These are phyloP conservation scores for Porcisia deanei DNA, from an alignment of 208 protist genomes.

Conservation along the genomic window DNA sequence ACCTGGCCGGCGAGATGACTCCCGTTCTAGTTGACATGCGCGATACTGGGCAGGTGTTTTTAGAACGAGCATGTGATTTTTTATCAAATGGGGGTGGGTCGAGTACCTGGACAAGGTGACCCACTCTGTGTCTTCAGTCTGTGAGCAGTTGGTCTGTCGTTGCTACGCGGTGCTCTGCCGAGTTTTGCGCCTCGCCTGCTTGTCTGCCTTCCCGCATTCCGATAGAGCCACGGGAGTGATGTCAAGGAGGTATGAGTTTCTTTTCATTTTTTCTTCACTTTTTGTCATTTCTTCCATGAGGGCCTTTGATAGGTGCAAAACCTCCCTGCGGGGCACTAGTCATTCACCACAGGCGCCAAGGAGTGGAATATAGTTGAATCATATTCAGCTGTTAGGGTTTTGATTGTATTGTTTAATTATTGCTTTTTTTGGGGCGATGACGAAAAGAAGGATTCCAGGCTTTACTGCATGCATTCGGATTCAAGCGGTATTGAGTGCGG, in stretches of 20 bases:
- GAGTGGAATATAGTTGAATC: not conserved
- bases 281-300: not conserved
- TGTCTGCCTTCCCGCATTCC: too few relatives aligned
- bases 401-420: not conserved
- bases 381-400: not conserved
- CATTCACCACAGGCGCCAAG: not conserved
- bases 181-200: not conserved
- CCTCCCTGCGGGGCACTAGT: not conserved
- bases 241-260: not conserved
- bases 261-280: not conserved
- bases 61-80: not conserved
- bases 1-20: too few relatives aligned
- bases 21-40: too few relatives aligned
- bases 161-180: not conserved
- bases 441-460: not conserved
- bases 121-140: not conserved
- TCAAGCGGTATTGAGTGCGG: not conserved
- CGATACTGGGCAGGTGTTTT: too few relatives aligned
- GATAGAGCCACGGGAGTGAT: not conserved
- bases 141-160: not conserved
- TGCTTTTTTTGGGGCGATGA: not conserved
- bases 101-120: not conserved
- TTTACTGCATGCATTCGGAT: not conserved
- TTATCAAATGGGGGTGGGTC: not conserved
- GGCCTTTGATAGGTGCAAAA: not conserved